These are phyloP conservation scores for Penicillium fuscoglaucum DNA, from an alignment of 2,329 filamentous ascomycete genomes.

Conservation along the genomic window DNA sequence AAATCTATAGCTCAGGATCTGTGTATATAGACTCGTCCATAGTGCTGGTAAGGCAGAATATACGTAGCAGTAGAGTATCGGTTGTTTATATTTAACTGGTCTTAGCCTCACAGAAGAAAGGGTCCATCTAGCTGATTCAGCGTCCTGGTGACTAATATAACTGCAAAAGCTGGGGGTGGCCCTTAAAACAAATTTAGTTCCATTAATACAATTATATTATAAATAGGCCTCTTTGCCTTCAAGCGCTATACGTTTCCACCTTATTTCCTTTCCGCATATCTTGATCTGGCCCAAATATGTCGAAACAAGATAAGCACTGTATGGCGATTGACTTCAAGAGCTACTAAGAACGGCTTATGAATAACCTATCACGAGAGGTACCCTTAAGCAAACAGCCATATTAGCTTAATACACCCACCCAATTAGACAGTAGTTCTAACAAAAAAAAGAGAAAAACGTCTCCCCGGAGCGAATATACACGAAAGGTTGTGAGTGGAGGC, in stretches of 20 bases:
- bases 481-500: conserved; percentile 4
- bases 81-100: no score
- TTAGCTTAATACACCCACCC: not conserved
- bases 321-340: conserved; percentile 9
- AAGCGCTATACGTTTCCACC: no score
- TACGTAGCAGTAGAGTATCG: no score
- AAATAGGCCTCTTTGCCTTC: no score
- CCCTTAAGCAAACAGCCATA: not conserved
- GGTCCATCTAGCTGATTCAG: no score
- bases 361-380: conserved; percentile 1
- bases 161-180: no score
- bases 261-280: no score
- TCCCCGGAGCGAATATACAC: not conserved
- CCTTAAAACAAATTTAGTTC: no score
- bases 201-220: no score
- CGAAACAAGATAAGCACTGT: conserved; percentile 12
- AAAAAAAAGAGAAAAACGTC: conserved; percentile 1
- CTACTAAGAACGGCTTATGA: conserved; percentile 3
- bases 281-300: conserved; percentile 2
- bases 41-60: no score
- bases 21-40: conserved; percentile 17
- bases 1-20: conserved; percentile 16
- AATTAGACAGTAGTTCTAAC: not conserved
- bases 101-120: no score
- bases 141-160: no score